Evolutionary conservation across 1,284 basidiomycete species (phyloP), one percentile per base, ranked within the genome.

Genomic region (Cystobasidium pallidum): DNA sequence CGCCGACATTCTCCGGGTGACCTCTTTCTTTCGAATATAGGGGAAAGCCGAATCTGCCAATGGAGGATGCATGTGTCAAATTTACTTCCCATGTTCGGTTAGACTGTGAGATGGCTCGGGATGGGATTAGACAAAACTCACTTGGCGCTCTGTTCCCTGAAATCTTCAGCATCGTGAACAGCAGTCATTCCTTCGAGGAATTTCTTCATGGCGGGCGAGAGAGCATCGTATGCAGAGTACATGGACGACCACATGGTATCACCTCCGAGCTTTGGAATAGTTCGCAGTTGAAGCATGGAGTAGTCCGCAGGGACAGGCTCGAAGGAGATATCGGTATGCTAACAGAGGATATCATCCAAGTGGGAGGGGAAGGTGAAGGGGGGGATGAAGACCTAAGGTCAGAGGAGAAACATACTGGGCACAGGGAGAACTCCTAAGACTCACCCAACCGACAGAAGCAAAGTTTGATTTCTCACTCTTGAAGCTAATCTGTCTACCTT

Each of bases 271-370:
- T 79, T 72, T 47, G 88, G 88, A 19, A 88, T 78, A 0, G 84
- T 87, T 78, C 86, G 85, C 77, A 88, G 82, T 77, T 74, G 87
- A 55, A 88, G 80, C 73, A 87, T 84, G 82, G 55, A 81, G 28
- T 65, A 90, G 78, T 89, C 87, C 0, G 86, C 85, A 0, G 89
- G 88, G 1, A 88, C 83, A 7, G 80, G 82, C 79, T 91, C 89
- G 76, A 90, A 91, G 0, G 87, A 87, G 77, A 90, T 88, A 79
- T 91, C 88, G 0, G 86, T 79, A 75, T 86, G 85, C 85, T 34
- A 39, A 13, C 6, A n/a, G n/a, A n/a, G n/a, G n/a, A n/a, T n/a
- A 39, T 39, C 13, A 39, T 39, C 36, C 36, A 39, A n/a, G n/a
- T n/a, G n/a, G n/a, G n/a, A n/a, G n/a, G n/a, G n/a, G n/a, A n/a